These are phyloP conservation scores for Allantophomopsis lycopodina DNA, from an alignment of 2,329 filamentous ascomycete genomes.

Conservation along the genomic window DNA sequence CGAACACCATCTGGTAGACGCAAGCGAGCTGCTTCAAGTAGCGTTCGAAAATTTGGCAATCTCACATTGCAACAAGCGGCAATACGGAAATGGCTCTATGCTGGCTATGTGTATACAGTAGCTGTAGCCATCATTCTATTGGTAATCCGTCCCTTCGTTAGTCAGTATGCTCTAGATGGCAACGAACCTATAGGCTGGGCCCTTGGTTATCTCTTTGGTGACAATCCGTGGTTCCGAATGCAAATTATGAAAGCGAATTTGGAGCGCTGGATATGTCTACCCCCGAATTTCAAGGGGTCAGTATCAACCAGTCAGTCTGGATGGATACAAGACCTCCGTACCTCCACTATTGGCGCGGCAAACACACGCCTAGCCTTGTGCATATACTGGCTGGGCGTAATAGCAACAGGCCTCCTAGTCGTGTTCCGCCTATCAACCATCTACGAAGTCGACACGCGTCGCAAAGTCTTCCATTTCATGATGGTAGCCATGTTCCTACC, in stretches of 20 bases:
- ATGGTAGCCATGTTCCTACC: conserved; percentile 96
- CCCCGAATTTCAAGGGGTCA: conserved; percentile 25
- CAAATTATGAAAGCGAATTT: conserved; percentile 55
- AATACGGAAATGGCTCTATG: conserved; percentile 72
- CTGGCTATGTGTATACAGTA: conserved; percentile 59
- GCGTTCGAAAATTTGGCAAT: conserved; percentile 60
- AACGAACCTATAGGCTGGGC: conserved; percentile 88
- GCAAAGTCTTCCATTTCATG: conserved; percentile 97
- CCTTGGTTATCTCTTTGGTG: conserved; percentile 75
- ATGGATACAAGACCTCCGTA: conserved; percentile 53
- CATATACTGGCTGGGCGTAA: conserved; percentile 58
- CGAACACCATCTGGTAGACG: conserved; percentile 48
- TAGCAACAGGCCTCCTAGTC: conserved; percentile 56
- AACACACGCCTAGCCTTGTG: conserved; percentile 70
- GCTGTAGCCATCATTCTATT: conserved; percentile 53
- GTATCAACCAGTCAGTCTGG: conserved; percentile 29
- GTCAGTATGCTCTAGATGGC: conserved; percentile 49
- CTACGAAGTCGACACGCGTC: conserved; percentile 86
- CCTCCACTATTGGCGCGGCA: conserved; percentile 53
- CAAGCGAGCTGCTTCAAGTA: conserved; percentile 50
- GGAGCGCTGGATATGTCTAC: conserved; percentile 64
- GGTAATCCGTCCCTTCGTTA: conserved; percentile 59
- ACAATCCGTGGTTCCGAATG: conserved; percentile 58
- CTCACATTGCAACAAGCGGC: conserved; percentile 69
- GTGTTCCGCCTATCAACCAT: conserved; percentile 63